Evolutionary conservation across 768 basidiomycete species (phyloP).

Genomic region (Pulveroboletus sp.): DNA sequence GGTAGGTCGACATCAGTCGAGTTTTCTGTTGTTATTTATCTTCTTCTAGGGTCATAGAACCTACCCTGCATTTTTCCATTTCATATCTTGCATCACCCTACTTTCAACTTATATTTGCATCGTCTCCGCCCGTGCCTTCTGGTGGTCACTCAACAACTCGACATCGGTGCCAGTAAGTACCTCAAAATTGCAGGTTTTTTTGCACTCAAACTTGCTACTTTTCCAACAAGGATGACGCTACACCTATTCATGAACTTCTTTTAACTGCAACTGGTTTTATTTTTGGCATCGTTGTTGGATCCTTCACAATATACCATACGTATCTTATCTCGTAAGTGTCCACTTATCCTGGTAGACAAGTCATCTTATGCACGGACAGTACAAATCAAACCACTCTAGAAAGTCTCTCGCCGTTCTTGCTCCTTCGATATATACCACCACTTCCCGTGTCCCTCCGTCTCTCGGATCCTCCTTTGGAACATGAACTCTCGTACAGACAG

Average conservation of each 20-base stretch:
- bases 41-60: slow-evolving; percentile 69
- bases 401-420: slow-evolving; percentile 68
- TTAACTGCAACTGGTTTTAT: slow-evolving; percentile 58
- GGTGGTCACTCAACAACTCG: slow-evolving; percentile 66
- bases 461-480: slow-evolving; percentile 70
- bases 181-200: neutral
- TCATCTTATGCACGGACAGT: slow-evolving; percentile 33
- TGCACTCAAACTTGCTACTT: slow-evolving; percentile 1
- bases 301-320: slow-evolving; percentile 73
- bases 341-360: neutral
- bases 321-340: slow-evolving; percentile 68
- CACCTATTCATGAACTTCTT: slow-evolving; percentile 69
- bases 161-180: slow-evolving; percentile 51
- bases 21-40: neutral
- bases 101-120: slow-evolving; percentile 60
- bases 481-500: slow-evolving; percentile 65
- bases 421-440: slow-evolving; percentile 68
- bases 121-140: slow-evolving; percentile 52
- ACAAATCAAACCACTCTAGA: slow-evolving; percentile 89
- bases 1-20: slow-evolving; percentile 38
- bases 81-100: slow-evolving; percentile 61
- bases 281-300: slow-evolving; percentile 66
- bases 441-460: slow-evolving; percentile 48
- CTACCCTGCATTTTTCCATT: slow-evolving; percentile 81
- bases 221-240: slow-evolving; percentile 50